Evolutionary conservation across 805 yeast genomes (phyloP).

Genomic region (Candida peoriensis): DNA sequence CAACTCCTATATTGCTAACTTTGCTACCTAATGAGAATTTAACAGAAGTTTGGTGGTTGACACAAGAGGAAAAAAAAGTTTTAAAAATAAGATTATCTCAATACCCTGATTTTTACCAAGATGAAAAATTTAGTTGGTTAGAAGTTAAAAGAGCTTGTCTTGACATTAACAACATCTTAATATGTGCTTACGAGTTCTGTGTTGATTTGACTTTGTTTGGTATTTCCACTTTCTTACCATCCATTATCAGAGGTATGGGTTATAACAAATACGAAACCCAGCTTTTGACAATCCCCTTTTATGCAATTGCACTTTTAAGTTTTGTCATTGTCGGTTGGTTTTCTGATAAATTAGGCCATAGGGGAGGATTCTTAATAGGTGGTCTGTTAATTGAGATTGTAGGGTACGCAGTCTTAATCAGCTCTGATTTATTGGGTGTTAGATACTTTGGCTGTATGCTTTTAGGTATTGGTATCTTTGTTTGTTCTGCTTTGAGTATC

Average conservation of each 20-base stretch:
- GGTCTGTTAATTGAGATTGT: conserved; percentile 28
- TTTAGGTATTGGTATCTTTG: conserved; percentile 34
- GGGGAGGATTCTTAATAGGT: conserved; percentile 32
- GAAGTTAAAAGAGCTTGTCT: conserved; percentile 32
- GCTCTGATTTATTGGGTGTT: conserved; percentile 29
- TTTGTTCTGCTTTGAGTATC: conserved; percentile 34
- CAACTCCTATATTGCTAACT: conserved; percentile 29
- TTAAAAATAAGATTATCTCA: conserved; percentile 30
- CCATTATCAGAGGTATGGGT: conserved; percentile 40
- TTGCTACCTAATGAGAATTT: conserved; percentile 36
- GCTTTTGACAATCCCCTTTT: conserved; percentile 40
- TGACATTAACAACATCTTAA: conserved; percentile 33
- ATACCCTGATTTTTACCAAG: conserved; percentile 31
- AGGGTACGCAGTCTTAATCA: conserved; percentile 30
- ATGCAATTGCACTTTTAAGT: conserved; percentile 30
- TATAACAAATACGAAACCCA: conserved; percentile 37
- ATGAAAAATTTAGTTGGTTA: conserved; percentile 31
- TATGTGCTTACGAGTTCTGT: conserved; percentile 39
- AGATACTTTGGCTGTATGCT: conserved; percentile 35
- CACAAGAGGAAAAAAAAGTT: conserved; percentile 33
- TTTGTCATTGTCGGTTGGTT: conserved; percentile 27
- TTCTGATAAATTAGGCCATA: conserved; percentile 27
- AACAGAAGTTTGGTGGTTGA: conserved; percentile 35
- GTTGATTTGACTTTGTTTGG: conserved; percentile 39
- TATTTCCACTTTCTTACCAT: conserved; percentile 40